Base-by-base conservation (phyloP, 225 moss, liverwort and hornwort genomes). In the Physcomitrium patens region DNA sequence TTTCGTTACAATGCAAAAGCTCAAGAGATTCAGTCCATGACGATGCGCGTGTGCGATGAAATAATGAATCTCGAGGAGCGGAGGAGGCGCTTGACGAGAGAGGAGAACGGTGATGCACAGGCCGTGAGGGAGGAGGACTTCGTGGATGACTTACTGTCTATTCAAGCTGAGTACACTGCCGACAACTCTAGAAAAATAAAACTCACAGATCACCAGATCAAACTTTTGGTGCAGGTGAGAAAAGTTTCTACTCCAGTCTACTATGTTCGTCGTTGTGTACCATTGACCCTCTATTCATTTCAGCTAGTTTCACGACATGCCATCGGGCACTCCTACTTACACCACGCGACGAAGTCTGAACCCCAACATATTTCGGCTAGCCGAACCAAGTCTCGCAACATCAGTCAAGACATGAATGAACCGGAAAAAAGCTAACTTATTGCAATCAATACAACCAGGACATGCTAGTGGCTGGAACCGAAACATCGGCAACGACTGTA, bases 391-490 rank as follows among this genome's bases (percentile, higher is more conserved):
- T 37, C 7, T 37, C 31, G 31, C 4, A 37, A 37, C 31, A 37
- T 37, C 31, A 37, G 31, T 37, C 31, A 37, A 37, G 31, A 37
- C 31, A 37, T 7, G 2, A 0, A 37, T 7, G 7, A 37, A 37
- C 31, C 24, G 24, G 31, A 4, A 7, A 37, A 4, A 37, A 3
- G 1, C 5, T 37, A 37, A 37, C 31, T 37, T 37, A 4, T 37
- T 37, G 31, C 7, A 7, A 4, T 37, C 31, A 4, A 3, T 37
- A 37, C 31, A 4, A 37, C 17, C 58, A 72, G 60, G 49, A 60
- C 8, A 31, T 49, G 0, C 22, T 63, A 23, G 1, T 74, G 14
- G 64, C 53, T 20, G 74, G 73, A 52, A 42, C 73, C 43, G 73
- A 73, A 7, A 63, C 60, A 13, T 47, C 47, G 10, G 31, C 73